Evolutionary conservation across 2,329 filamentous ascomycete species (phyloP).

Genomic region (Alternaria ethzedia): DNA sequence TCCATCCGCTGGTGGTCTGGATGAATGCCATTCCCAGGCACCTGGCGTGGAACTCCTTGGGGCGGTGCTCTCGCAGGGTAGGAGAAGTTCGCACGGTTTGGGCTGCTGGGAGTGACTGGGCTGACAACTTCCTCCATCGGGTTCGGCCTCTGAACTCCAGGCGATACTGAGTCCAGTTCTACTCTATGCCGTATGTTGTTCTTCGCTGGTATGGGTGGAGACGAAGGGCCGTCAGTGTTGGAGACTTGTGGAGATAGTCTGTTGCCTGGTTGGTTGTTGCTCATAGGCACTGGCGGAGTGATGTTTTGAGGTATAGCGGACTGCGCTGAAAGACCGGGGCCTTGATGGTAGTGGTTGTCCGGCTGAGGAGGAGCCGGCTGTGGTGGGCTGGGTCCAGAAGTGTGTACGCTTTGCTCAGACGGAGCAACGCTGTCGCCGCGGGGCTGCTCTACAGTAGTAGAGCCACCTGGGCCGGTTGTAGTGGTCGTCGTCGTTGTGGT

Average conservation of each 20-base stretch:
- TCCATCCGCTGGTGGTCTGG: conserved; percentile 1
- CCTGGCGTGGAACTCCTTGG: conserved; percentile 38
- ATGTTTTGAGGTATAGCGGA: conserved; percentile 15
- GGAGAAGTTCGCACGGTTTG: conserved; percentile 43
- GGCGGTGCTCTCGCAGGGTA: conserved; percentile 44
- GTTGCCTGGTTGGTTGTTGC: conserved; percentile 3
- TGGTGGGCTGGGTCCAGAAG: conserved; percentile 43
- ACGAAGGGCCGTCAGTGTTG: conserved; percentile 19
- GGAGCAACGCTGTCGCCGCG: conserved; percentile 17
- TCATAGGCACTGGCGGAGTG: conserved; percentile 9
- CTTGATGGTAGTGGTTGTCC: conserved; percentile 17
- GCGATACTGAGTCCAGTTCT: conserved; percentile 43
- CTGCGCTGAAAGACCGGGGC: conserved; percentile 19
- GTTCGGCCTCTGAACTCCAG: conserved; percentile 42
- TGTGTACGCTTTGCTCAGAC: conserved; percentile 36
- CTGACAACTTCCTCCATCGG: conserved; percentile 35
- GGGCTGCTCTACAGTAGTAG: conserved; percentile 42
- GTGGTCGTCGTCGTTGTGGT: conserved; percentile 47
- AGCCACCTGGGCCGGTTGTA: conserved; percentile 43
- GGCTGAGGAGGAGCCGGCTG: conserved; percentile 32
- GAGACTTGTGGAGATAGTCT: conserved; percentile 13
- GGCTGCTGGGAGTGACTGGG: conserved; percentile 36
- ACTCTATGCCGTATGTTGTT: conserved; percentile 46
- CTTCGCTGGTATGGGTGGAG: conserved; percentile 43
- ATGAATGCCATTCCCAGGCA: conserved; percentile 18